These are phyloP conservation scores for Hanseniaspora pseudoguilliermondii DNA, from an alignment of 805 yeast genomes.

Conservation along the genomic window DNA sequence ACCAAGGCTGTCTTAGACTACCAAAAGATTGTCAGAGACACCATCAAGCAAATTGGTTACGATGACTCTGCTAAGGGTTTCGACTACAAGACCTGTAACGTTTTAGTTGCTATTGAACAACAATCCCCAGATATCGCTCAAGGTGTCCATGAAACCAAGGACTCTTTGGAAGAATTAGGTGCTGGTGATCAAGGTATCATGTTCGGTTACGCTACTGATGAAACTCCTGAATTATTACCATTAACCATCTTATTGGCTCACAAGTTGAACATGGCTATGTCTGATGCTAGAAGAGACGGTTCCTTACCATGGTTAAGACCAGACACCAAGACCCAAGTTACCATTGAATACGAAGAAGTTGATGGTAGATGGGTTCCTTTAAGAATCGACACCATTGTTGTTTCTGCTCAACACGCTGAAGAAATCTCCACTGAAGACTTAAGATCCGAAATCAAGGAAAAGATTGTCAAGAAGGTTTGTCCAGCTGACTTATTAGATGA, in stretches of 20 bases:
- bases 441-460: constrained; percentile 62
- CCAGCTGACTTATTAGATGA: constrained; percentile 85
- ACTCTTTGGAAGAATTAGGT: constrained; percentile 93
- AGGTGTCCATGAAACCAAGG: constrained; percentile 85
- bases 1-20: constrained; percentile 89
- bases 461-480: constrained; percentile 82
- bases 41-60: constrained; percentile 96
- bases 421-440: constrained; percentile 86
- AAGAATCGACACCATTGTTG: constrained; percentile 95
- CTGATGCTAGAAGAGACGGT: constrained; percentile 95
- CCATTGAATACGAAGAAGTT: constrained; percentile 88
- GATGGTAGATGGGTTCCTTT: constrained; percentile 90
- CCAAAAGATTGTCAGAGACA: constrained; percentile 96
- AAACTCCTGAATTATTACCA: constrained; percentile 94
- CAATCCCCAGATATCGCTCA: constrained; percentile 99
- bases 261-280: constrained; percentile 91
- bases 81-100: constrained; percentile 98
- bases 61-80: constrained; percentile 93
- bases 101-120: constrained; percentile 96
- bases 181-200: constrained; percentile 99
- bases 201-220: constrained; percentile 99
- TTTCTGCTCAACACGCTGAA: constrained; percentile 97
- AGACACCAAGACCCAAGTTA: constrained; percentile 98
- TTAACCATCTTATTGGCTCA: constrained; percentile 88
- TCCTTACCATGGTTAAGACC: constrained; percentile 95